Conservation (phyloP, 192 early-diverging fungal genomes). For the Entomortierella beljakovae region DNA sequence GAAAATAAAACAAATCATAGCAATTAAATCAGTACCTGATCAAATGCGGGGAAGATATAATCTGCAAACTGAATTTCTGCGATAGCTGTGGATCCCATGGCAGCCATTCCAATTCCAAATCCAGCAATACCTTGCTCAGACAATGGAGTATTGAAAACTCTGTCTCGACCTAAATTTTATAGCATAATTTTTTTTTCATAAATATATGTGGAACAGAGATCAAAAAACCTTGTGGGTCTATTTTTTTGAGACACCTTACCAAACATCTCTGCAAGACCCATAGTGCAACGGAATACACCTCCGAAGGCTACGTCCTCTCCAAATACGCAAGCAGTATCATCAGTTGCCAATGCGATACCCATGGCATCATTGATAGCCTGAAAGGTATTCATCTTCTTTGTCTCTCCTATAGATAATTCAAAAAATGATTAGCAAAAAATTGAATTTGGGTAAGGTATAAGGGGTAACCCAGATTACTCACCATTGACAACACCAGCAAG, state of each 20-base stretch:
- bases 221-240: neutral
- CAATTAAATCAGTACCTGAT: conserved; percentile 72
- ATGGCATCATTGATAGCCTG: conserved; percentile 98
- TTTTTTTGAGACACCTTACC: conserved; percentile 67
- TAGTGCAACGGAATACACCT: conserved; percentile 96
- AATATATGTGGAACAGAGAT: neutral
- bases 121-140: conserved; percentile 97
- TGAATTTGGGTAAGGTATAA: too few species aligned
- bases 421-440: neutral
- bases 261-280: conserved; percentile 91
- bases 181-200: neutral
- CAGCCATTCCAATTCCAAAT: conserved; percentile 95
- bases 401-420: conserved; percentile 61
- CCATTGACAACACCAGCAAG: conserved; percentile 73
- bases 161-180: conserved; percentile 66
- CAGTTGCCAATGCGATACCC: conserved; percentile 83
- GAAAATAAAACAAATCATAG: conserved; percentile 1
- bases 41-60: conserved; percentile 98
- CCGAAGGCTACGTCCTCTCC: conserved; percentile 99
- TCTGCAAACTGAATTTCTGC: conserved; percentile 99
- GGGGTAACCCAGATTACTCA: too few species aligned
- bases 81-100: conserved; percentile 95
- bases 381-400: conserved; percentile 93
- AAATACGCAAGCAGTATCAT: conserved; percentile 93
- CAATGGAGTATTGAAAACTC: conserved; percentile 97